Evolutionary conservation across 2,329 filamentous ascomycete species (phyloP).

Genomic region (Cytospora schulzeri): DNA sequence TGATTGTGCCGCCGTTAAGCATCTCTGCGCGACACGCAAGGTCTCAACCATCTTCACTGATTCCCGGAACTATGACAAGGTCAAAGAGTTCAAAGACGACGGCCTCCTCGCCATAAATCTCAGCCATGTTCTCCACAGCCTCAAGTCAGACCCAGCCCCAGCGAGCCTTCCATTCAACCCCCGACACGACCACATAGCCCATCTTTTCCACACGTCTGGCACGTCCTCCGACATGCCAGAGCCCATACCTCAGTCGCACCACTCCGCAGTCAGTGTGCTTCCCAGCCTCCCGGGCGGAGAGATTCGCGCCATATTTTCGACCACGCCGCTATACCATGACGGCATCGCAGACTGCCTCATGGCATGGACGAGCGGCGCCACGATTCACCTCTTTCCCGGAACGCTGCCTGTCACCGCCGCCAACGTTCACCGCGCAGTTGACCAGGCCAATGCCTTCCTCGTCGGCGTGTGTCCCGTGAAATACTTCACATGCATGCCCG

Average conservation of each 20-base stretch:
- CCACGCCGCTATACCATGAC: constrained; percentile 67
- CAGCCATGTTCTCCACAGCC: constrained; percentile 27
- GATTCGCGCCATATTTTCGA: constrained; percentile 59
- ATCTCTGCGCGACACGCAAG: constrained; percentile 53
- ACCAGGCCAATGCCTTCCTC: constrained; percentile 36
- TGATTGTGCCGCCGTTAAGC: constrained; percentile 47
- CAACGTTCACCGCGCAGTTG: constrained; percentile 54
- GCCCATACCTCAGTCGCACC: constrained; percentile 61
- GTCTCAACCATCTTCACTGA: constrained; percentile 50
- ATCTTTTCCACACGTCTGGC: constrained; percentile 65
- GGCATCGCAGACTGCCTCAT: constrained; percentile 65
- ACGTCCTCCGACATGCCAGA: constrained; percentile 66
- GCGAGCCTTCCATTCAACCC: not conserved
- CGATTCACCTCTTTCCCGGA: constrained; percentile 65
- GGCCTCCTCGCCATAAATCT: constrained; percentile 27
- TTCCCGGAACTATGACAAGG: constrained; percentile 30
- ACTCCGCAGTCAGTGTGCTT: constrained; percentile 56
- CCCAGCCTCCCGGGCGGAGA: constrained; percentile 45
- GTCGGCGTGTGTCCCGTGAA: constrained; percentile 39
- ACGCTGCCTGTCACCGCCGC: constrained; percentile 57
- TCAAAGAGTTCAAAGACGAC: constrained; percentile 5
- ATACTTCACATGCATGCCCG: constrained; percentile 66
- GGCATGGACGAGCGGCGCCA: constrained; percentile 60
- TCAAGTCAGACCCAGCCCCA: constrained; percentile 11
- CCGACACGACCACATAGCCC: constrained; percentile 47